Base-by-base conservation (phyloP, 2,329 filamentous ascomycete species). In the Lecanicillium sp. region DNA sequence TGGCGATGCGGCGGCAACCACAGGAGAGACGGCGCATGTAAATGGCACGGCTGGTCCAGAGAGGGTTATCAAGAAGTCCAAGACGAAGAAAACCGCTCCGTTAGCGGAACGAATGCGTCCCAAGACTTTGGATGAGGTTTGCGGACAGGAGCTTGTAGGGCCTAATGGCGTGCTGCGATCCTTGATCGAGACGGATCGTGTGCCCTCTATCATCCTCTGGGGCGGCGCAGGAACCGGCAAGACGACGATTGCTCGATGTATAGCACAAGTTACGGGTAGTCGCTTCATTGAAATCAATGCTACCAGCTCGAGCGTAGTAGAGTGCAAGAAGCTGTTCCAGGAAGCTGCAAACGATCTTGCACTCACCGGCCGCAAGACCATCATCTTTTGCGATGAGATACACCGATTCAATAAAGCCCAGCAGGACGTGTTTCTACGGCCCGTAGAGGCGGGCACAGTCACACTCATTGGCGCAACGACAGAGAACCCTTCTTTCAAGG, bases 341-440 rank as follows among this genome's bases (percentile, higher is more conserved):
- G 88, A 95, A 48, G 89, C 92, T 0, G 78, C 76, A 43, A 85
- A 80, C 52, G 92, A 96, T 57, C 64, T 88, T 33, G 66, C 70
- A 1, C 67, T 96, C 37, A 94, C 87, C 0, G 90, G 90, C 2
- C 75, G 88, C 44, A 90, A 85, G 63, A 96, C 92, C 0, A 94
- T 98, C 46, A 79, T 98, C 46, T 98, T 98, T 59, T 95, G 90
- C 64, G 92, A 98, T 63, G 92, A 96, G 67, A 92, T 95, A 34
- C 88, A 95, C 60, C 71, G 90, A 19, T 95, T 95, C 67, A 84
- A 75, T 49, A 95, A 95, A 62, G 73, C 80, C 0, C 92, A 96
- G 58, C 92, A 98, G 56, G 92, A 96, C 60, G 84, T 95, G 1
- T 96, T 96, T 50, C 68, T 98, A 2, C 86, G 83, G 13, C 90